phyloP scores from a whole-genome alignment of 129 eudicot genomes.

The Arctium minus region DNA sequence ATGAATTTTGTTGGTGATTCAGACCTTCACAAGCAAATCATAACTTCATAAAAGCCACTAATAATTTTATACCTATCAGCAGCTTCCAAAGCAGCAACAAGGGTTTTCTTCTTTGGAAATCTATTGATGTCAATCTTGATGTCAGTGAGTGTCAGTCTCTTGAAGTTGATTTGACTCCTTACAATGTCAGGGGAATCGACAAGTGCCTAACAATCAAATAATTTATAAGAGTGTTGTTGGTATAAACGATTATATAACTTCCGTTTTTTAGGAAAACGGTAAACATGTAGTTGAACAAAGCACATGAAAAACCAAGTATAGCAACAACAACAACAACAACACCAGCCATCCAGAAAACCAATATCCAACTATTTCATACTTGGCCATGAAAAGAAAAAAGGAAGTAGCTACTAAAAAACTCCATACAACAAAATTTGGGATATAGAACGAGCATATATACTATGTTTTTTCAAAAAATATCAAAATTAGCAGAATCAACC shows the following conservation, averaged over 20 bases:
- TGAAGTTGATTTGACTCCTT: constrained; percentile 64
- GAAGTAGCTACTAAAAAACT: not conserved
- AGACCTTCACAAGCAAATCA: not conserved
- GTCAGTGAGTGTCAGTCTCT: constrained; percentile 67
- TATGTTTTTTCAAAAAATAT: not conserved
- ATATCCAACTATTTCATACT: not conserved
- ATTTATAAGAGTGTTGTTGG: not conserved
- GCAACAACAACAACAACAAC: not conserved
- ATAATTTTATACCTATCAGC: constrained; percentile 38
- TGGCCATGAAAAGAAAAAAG: too few relatives aligned
- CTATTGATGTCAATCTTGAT: constrained; percentile 71
- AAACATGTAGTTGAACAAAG: not conserved
- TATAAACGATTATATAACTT: not conserved
- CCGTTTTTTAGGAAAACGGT: not conserved
- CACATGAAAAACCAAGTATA: not conserved
- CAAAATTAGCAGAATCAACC: not conserved
- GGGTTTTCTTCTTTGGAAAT: constrained; percentile 64
- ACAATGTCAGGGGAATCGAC: constrained; percentile 78
- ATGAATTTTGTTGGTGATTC: not conserved
- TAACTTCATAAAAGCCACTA: not conserved
- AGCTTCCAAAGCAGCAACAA: constrained; percentile 68
- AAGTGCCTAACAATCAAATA: constrained; percentile 41
- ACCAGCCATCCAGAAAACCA: too few relatives aligned
- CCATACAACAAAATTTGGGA: not conserved
- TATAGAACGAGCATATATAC: not conserved